These are phyloP conservation scores for Globomyces pollinis-pini DNA, from an alignment of 192 early-diverging fungal genomes.

Conservation along the genomic window DNA sequence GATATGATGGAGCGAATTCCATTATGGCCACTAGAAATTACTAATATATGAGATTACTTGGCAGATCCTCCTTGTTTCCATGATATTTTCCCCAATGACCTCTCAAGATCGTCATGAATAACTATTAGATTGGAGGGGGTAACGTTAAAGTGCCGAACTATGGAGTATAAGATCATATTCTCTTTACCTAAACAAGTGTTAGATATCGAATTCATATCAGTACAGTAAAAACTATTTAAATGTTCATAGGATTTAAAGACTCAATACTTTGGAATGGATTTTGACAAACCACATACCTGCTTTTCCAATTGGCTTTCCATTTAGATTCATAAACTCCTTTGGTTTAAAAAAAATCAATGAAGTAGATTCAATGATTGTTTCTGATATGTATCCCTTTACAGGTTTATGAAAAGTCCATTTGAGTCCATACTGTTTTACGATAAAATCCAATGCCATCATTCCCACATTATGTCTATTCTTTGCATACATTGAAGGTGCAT, in stretches of 20 bases:
- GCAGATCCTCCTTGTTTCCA: conserved; percentile 3
- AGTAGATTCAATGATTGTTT: not conserved
- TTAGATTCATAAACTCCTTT: conserved; percentile 9
- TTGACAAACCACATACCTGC: not conserved
- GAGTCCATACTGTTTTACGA: not conserved
- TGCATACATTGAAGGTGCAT: not conserved
- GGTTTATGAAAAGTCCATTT: not conserved
- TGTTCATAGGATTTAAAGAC: too few species aligned
- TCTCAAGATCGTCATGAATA: conserved; percentile 8
- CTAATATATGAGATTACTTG: too few species aligned
- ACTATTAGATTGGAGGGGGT: not conserved
- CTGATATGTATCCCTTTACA: not conserved
- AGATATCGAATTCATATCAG: too few species aligned
- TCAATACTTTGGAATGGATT: not conserved
- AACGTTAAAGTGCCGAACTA: not conserved
- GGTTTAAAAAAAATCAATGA: conserved; percentile 8
- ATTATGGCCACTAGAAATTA: conserved; percentile 8
- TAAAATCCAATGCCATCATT: conserved; percentile 3
- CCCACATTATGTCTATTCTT: conserved; percentile 12
- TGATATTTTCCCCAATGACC: conserved; percentile 1
- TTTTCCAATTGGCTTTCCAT: not conserved
- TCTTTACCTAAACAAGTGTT: too few species aligned
- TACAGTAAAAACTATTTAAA: too few species aligned
- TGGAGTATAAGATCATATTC: too few species aligned
- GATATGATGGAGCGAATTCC: conserved; percentile 1